Conservation (phyloP, 805 yeast genomes). For the Candida silvatica region DNA sequence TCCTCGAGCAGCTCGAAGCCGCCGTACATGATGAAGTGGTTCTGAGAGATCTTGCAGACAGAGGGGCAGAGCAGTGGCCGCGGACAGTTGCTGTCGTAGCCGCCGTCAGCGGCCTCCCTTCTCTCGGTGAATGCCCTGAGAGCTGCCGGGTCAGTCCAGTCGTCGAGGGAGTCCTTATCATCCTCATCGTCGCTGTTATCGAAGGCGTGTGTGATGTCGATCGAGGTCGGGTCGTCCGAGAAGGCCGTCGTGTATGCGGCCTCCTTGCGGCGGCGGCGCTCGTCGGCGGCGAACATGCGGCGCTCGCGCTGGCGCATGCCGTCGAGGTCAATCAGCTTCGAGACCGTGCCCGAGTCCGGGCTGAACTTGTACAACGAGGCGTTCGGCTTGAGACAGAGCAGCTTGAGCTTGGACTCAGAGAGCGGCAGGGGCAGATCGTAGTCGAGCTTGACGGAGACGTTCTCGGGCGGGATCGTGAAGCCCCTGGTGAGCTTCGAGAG, state of each 20-base stretch:
- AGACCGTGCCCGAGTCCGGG: constrained; percentile 29
- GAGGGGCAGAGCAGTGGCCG: constrained; percentile 41
- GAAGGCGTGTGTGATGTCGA: constrained; percentile 8
- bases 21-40: constrained; percentile 59
- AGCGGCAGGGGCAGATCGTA: constrained; percentile 39
- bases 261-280: not conserved
- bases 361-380: constrained; percentile 28
- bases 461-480: constrained; percentile 24
- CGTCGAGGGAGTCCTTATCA: not conserved
- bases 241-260: not conserved
- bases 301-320: too few relatives aligned
- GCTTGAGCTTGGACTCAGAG: constrained; percentile 29
- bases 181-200: constrained; percentile 21
- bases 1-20: constrained; percentile 45
- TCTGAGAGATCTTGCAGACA: constrained; percentile 41
- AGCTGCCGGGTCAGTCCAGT: constrained; percentile 2
- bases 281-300: not conserved
- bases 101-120: too few relatives aligned
- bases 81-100: too few relatives aligned
- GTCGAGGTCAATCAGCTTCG: not conserved
- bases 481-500: constrained; percentile 21
- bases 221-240: not conserved
- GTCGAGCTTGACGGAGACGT: constrained; percentile 21
- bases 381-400: constrained; percentile 34
- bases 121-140: too few relatives aligned